Evolutionary conservation across 2,329 filamentous ascomycete genomes (phyloP), one percentile per base, ranked within the genome.

Genomic region (Microdochium nivale): DNA sequence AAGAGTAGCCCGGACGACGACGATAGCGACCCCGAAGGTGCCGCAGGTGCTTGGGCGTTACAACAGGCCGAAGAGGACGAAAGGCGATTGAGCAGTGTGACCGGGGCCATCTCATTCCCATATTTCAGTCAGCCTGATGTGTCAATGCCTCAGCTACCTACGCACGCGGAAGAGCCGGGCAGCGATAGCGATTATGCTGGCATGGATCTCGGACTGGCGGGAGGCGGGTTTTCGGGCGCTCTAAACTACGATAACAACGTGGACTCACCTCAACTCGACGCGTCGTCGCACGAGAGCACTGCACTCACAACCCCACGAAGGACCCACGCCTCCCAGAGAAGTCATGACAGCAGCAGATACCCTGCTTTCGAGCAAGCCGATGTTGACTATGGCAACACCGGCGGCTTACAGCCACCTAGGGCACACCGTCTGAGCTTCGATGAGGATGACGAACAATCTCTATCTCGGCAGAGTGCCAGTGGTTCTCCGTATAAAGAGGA

Each of bases 301-400:
- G 19, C 40, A 13, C 62, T 82, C 43, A 76, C 79, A 4, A 74
- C 69, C 23, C 68, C 76, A 50, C 61, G 72, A 54, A 64, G 70
- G 55, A 62, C 56, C 43, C 64, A 67, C 47, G 56, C 62, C 14
- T 66, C 63, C 21, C 64, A 66, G 40, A 60, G 65, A 49, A 70
- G 72, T 70, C 51, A 74, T 66, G 65, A 64, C n/a, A 67, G 63
- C 37, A 65, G 65, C 51, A 65, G 69, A 14, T 71, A 69, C 51
- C 65, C 73, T 1, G 70, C 72, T 7, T 78, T 78, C 56, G 64
- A 71, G 14, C 77, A 83, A 51, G 89, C 87, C 5, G 80, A 87
- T 51, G 86, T 96, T 49, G 92, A 97, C 67, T 90, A 89, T 47
- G 87, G 83, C 49, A 91, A 88, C 8, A 96, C 90, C n/a, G 94